Base-by-base conservation (phyloP, 768 basidiomycete genomes). In the Sporobolomyces phaffii region DNA sequence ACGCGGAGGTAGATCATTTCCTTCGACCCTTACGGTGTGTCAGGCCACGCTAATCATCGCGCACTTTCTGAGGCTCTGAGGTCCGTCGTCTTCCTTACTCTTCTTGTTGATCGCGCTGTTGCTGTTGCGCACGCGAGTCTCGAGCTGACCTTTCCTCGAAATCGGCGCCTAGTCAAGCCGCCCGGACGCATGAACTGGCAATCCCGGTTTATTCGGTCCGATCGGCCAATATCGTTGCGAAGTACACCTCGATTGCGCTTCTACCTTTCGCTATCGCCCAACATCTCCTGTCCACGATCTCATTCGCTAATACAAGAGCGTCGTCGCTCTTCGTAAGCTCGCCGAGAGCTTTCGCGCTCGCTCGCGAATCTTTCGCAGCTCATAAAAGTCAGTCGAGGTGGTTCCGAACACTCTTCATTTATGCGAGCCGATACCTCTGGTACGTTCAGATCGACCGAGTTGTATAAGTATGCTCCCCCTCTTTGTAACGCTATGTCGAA, bases 41-140 rank as follows among this genome's bases (percentile, higher is more conserved):
- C 78, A 0, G 66, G 74, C 1, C 80, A 80, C 58, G 75, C 77
- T 10, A 80, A 80, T 66, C 80, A 80, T 65, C 74, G 73, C 15
- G 70, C 77, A 0, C 51, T 78, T n/a, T n/a, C n/a, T n/a, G n/a
- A n/a, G n/a, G n/a, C n/a, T n/a, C n/a, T n/a, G n/a, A n/a, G n/a
- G n/a, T n/a, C n/a, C n/a, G n/a, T n/a, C n/a, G n/a, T n/a, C n/a
- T n/a, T n/a, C n/a, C n/a, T n/a, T n/a, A n/a, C n/a, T n/a, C n/a
- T n/a, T n/a, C 9, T 38, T 38, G 38, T 38, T 38, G 38, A 38
- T 38, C n/a, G n/a, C n/a, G n/a, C n/a, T n/a, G n/a, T n/a, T n/a
- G n/a, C n/a, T n/a, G n/a, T n/a, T n/a, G n/a, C n/a, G n/a, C n/a
- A n/a, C n/a, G n/a, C n/a, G n/a, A n/a, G n/a, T n/a, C n/a, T n/a